Base-by-base conservation (phyloP, 768 basidiomycete genomes). In the Pulveroboletus sp. region DNA sequence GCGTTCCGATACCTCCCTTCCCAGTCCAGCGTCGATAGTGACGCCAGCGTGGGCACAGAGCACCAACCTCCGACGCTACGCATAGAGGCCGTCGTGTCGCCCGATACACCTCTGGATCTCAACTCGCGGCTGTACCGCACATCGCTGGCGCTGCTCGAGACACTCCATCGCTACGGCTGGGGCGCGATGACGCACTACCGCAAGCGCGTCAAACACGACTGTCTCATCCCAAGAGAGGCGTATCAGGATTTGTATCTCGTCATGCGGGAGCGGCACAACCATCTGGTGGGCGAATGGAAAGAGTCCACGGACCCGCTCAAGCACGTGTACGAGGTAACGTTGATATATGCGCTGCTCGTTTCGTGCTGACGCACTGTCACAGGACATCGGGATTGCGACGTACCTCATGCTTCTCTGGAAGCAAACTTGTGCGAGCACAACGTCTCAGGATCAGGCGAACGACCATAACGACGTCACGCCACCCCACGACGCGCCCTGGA, bases 351-450 rank as follows among this genome's bases (percentile, higher is more conserved):
- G 11, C 14, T 35, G 5, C 13, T 10, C 35, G 19, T 13, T 31
- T 9, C 22, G 31, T 19, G 31, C 39, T 57, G 30, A 51, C 23
- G 11, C 14, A 7, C 29, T 34, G 14, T 31, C 39, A 27, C 58
- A 95, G 88, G 95, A 98, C 63, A 91, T 97, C 30, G 91, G 91
- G 14, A 94, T 98, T 36, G 93, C 93, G 3, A 91, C 92, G 2
- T 97, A 89, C 65, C 74, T 98, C 23, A 91, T 97, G 69, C 76
- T 95, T 1, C 71, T 97, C 4, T 97, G 95, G 95, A 90, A 86
- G 59, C 74, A 80, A 30, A 83, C 82, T 13, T 95, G 81, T 60
- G 60, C 32, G 3, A 12, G 14, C 19, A 24, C 24, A 4, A 41
- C 32, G 16, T 26, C 43, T 16, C 14, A 0, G 11, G 32, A 30